Evolutionary conservation across 768 basidiomycete genomes (phyloP), one percentile per base, ranked within the genome.

Genomic region (Tylopilus felleus): DNA sequence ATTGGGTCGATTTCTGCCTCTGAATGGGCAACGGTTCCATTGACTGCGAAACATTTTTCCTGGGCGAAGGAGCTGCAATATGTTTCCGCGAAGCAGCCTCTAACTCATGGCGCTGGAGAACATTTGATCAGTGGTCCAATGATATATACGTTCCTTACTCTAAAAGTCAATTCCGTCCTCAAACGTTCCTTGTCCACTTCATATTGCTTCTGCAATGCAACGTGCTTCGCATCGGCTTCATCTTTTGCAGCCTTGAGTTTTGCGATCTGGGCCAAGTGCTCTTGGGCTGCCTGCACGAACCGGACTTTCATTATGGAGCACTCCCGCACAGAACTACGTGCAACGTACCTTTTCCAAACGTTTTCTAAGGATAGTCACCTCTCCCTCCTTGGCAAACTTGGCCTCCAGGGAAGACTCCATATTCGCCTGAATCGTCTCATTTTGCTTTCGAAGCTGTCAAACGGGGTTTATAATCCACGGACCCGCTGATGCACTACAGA

Each of bases 171-270:
- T 53, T 87, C 81, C 1, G 88, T 87, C 61, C 79, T 84, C 51
- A 88, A 62, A 12, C 84, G 80, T 65, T 90, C 88, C 57, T 84
- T 75, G 60, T 90, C 86, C 52, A 79, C 81, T 60, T 82, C 82
- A 71, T 83, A 73, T 43, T 84, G 79, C 62, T 81, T 84, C 55
- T 85, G 82, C 47, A 83, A 62, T 50, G 81, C 74, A 5, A 69
- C 62, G 53, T 82, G 80, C 57, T 76, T 80, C 6, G 76, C 74
- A 57, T 87, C 85, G 1, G 78, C 77, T 52, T 82, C 81, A 49
- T 84, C 83, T 59, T 82, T 86, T 3, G 81, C 80, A 1, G 76
- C 65, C 64, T 80, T 83, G 43, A 88, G 67, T 53, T 76, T 81
- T 13, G 74, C 71, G 16, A 88, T 55, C 57, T 86, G 81, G 1